Evolutionary conservation across 805 yeast species (phyloP), one percentile per base, ranked within the genome.

Genomic region (Myxozyma neglecta): DNA sequence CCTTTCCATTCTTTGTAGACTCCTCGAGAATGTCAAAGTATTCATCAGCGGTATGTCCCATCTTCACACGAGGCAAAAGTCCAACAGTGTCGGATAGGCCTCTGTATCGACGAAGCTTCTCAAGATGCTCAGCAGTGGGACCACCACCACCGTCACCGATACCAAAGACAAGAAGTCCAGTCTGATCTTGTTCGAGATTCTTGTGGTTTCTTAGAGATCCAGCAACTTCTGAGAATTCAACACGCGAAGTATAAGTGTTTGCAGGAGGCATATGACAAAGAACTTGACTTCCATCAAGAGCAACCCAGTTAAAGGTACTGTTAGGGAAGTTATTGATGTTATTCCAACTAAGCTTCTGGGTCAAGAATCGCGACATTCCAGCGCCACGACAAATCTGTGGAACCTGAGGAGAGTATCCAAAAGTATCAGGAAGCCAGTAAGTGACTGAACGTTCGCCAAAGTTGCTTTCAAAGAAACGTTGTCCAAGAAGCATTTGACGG

Each of bases 111-210:
- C 98, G 85, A 71, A 93, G 80, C 73, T 90, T 92, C 72, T 94
- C 98, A 65, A 93, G 70, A 96, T 91, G 92, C 71, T 89, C 96
- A 44, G 89, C 88, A 3, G 90, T 86, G 50, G 99, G 98, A 7
- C 99, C 99, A 66, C 99, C 99, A 64, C 99, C 99, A 69, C 99
- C 99, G 73, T 93, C 99, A 70, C 99, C 99, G 70, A 88, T 86
- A 44, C 99, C 99, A 70, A 83, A 94, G 47, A 91, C 78, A 71
- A 94, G 77, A 69, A 93, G 78, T 0, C 96, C 93, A 9, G 89
- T 85, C 62, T 89, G 93, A 58, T 86, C 91, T 64, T 85, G 84
- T 60, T 90, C 86, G 67, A 89, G 77, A 70, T 92, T 90, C 76
- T 92, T 89, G 76, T 94, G 96, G 71, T 90, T 93, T 32, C 79